These are phyloP conservation scores for Austropuccinia psidii DNA, from an alignment of 1,284 basidiomycete species.

Conservation along the genomic window DNA sequence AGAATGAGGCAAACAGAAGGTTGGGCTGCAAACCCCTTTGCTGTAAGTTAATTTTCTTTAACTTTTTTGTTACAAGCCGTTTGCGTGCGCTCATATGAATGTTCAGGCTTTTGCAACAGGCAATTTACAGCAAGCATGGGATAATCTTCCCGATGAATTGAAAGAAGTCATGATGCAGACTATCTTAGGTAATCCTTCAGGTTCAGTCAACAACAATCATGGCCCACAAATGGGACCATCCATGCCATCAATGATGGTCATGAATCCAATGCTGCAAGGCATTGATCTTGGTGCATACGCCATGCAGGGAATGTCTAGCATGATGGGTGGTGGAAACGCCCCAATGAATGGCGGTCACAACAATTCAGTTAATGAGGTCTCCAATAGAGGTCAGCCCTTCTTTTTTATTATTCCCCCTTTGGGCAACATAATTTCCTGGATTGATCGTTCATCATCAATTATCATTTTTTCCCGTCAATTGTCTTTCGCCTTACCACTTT, in stretches of 20 bases:
- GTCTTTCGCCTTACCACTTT: neutral
- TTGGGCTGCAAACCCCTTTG: slow-evolving; percentile 34
- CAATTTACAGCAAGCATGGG: slow-evolving; percentile 34
- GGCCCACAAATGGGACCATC: slow-evolving; percentile 17
- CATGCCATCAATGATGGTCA: slow-evolving; percentile 34
- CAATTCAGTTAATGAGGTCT: slow-evolving; percentile 28
- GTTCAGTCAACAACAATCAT: slow-evolving; percentile 26
- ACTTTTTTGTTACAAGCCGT: neutral
- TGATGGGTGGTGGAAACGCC: slow-evolving; percentile 22
- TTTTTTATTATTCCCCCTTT: slow-evolving; percentile 16
- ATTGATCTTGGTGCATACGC: slow-evolving; percentile 33
- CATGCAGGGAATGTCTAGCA: slow-evolving; percentile 35
- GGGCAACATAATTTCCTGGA: too few species aligned
- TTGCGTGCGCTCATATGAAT: neutral
- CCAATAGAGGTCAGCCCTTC: slow-evolving; percentile 34
- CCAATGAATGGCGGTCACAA: slow-evolving; percentile 33
- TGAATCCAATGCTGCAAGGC: slow-evolving; percentile 35
- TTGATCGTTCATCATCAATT: too few species aligned
- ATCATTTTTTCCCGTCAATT: too few species aligned
- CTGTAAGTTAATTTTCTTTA: slow-evolving; percentile 10
- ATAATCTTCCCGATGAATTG: slow-evolving; percentile 10
- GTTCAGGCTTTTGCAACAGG: slow-evolving; percentile 25
- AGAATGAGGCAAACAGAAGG: slow-evolving; percentile 1
- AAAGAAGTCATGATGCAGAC: slow-evolving; percentile 34
- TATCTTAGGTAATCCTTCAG: slow-evolving; percentile 27